Evolutionary conservation across 371 early-diverging fungal species (phyloP), one percentile per base, ranked within the genome.

Genomic region (Mucor plumbeus): DNA sequence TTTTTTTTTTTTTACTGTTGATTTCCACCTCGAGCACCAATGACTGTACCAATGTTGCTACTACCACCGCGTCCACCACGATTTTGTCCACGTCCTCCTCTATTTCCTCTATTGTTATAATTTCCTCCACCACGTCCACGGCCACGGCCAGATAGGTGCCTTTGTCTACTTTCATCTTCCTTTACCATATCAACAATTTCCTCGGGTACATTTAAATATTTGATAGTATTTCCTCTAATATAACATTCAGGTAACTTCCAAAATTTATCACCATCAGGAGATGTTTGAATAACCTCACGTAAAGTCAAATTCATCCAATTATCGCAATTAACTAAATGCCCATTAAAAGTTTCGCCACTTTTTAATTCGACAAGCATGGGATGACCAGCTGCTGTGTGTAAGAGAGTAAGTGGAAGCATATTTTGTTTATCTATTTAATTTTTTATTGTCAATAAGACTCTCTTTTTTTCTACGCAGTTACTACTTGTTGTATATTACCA

Each of bases 331-430:
- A 95, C 94, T 76, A 99, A 90, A 82, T 95, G 96, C 7, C 99
- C 99, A 75, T 96, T 99, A 82, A 94, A 98, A 21, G 98, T 96
- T 75, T 97, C 97, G 71, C 99, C 98, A 79, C 93, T 97, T 77
- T 99, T 99, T 69, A 99, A 80, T 80, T 99, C 99, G n/a, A 99
- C 97, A 63, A 94, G 85, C 87, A 97, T 92, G 40, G 97, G 95
- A 74, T 94, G 94, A 17, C 95, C 95, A 68, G 92, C 87, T 19
- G 96, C 92, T 41, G 94, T 91, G 72, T 92, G 92, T 63, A 98
- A 85, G 64, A 98, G 87, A 63, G 93, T 90, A 67, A 98, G 87
- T 43, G 98, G 98, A 58, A 98, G 85, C 98, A 83, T 83, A 43
- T 48, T 64, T 10, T 48, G n/a, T 47, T 5, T 47, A 19, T 48